Evolutionary conservation across 345 rosid genomes (phyloP).

Genomic region (Microthlaspi erraticum): DNA sequence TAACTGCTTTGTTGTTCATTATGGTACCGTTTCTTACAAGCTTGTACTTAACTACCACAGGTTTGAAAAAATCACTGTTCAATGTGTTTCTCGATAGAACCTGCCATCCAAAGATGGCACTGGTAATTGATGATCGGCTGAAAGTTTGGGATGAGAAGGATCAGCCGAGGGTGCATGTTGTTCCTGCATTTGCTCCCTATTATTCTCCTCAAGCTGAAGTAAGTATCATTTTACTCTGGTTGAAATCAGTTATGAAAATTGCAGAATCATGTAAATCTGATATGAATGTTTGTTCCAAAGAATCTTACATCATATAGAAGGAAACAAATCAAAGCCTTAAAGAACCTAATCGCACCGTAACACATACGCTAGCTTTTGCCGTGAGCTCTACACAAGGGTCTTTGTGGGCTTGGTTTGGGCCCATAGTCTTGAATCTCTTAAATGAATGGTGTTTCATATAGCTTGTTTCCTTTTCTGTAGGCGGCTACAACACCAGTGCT

Average conservation of each 20-base stretch:
- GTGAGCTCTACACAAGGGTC: constrained; percentile 21
- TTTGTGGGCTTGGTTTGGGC: constrained; percentile 26
- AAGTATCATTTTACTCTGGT: constrained; percentile 40
- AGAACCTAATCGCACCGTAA: neutral
- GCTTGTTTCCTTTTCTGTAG: constrained; percentile 56
- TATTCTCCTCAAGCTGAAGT: constrained; percentile 99
- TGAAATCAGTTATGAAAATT: constrained; percentile 23
- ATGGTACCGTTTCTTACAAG: constrained; percentile 26
- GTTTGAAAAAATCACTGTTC: constrained; percentile 79
- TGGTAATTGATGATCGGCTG: constrained; percentile 96
- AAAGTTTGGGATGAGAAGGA: constrained; percentile 99
- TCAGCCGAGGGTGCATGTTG: constrained; percentile 97
- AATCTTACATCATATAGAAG: neutral
- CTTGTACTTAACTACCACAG: constrained; percentile 48
- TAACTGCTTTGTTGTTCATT: constrained; percentile 22
- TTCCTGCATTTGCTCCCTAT: constrained; percentile 99
- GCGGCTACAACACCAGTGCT: constrained; percentile 79
- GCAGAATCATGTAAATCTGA: constrained; percentile 34
- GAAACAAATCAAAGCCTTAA: constrained; percentile 23
- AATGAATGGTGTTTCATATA: constrained; percentile 36
- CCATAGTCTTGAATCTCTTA: constrained; percentile 17
- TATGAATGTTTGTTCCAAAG: constrained; percentile 9
- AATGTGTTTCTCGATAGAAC: constrained; percentile 89
- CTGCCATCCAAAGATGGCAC: constrained; percentile 96
- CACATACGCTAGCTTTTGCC: constrained; percentile 30